phyloP scores from a whole-genome alignment of 192 early-diverging fungal genomes.

The Piromyces finnis region DNA sequence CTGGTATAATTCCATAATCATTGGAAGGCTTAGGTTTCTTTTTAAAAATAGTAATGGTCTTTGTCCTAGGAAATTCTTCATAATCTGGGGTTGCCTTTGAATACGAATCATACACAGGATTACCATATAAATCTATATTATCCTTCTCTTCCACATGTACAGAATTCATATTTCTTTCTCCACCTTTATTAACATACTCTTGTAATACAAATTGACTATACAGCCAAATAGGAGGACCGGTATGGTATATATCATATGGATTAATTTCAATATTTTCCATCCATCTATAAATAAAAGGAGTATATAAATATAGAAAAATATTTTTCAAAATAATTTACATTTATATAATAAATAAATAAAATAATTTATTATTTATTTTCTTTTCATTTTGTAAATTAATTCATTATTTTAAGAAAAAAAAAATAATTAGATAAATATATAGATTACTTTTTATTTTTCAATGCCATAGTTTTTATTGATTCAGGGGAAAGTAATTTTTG shows the following conservation, averaged over 20 bases:
- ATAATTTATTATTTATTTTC: no score
- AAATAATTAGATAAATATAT: no score
- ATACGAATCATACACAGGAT: neutral
- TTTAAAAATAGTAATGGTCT: neutral
- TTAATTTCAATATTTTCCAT: neutral
- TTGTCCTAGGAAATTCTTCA: neutral
- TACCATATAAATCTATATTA: neutral
- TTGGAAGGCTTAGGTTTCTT: neutral
- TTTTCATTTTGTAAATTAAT: no score
- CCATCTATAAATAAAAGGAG: neutral
- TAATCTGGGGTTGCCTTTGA: neutral
- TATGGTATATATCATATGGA: neutral
- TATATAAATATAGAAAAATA: no score
- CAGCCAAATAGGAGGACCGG: neutral
- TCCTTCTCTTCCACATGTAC: no score
- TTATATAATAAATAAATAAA: no score
- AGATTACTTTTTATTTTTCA: neutral
- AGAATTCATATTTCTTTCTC: no score
- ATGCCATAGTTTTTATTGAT: no score
- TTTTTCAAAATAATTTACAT: no score
- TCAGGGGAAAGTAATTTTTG: neutral
- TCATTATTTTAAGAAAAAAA: no score
- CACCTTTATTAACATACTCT: neutral
- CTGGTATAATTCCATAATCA: neutral
- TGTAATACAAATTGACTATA: neutral